These are phyloP conservation scores for Amphirosellinia nigrospora DNA, from an alignment of 495 filamentous ascomycete genomes.

Conservation along the genomic window DNA sequence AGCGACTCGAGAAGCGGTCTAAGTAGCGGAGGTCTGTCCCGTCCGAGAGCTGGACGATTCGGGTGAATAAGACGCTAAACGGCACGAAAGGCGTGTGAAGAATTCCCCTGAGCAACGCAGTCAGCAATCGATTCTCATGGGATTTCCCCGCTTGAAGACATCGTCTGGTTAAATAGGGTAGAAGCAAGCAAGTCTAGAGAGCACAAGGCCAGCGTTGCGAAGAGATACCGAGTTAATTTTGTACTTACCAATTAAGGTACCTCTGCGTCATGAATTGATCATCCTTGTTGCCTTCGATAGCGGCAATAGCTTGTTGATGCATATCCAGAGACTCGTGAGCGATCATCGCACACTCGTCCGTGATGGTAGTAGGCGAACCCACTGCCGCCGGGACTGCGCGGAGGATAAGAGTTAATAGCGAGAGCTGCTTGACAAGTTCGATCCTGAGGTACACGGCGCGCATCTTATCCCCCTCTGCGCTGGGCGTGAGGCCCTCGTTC, in stretches of 20 bases:
- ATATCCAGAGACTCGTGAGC: slow-evolving; percentile 37
- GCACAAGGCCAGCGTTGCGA: not conserved
- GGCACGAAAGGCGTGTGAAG: slow-evolving; percentile 38
- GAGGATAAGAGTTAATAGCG: slow-evolving; percentile 36
- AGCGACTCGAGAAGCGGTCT: slow-evolving; percentile 36
- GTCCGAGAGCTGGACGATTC: slow-evolving; percentile 35
- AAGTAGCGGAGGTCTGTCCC: slow-evolving; percentile 29
- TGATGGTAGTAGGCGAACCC: slow-evolving; percentile 23
- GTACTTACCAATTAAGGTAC: slow-evolving; percentile 38
- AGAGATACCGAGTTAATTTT: not conserved
- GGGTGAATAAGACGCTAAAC: slow-evolving; percentile 39
- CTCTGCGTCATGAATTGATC: slow-evolving; percentile 33
- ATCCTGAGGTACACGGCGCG: slow-evolving; percentile 28
- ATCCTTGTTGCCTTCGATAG: slow-evolving; percentile 27
- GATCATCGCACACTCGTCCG: slow-evolving; percentile 34
- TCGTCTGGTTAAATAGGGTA: no score
- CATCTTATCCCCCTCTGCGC: slow-evolving; percentile 8
- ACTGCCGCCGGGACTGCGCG: slow-evolving; percentile 29
- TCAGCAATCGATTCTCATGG: not conserved
- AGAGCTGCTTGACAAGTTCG: slow-evolving; percentile 36
- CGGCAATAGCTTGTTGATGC: slow-evolving; percentile 34
- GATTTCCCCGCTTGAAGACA: no score
- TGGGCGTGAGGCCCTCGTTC: not conserved
- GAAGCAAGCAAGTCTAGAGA: not conserved
- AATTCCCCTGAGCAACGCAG: slow-evolving; percentile 32